Evolutionary conservation across 2,329 filamentous ascomycete species (phyloP).

Genomic region (Sphaerulina musiva): DNA sequence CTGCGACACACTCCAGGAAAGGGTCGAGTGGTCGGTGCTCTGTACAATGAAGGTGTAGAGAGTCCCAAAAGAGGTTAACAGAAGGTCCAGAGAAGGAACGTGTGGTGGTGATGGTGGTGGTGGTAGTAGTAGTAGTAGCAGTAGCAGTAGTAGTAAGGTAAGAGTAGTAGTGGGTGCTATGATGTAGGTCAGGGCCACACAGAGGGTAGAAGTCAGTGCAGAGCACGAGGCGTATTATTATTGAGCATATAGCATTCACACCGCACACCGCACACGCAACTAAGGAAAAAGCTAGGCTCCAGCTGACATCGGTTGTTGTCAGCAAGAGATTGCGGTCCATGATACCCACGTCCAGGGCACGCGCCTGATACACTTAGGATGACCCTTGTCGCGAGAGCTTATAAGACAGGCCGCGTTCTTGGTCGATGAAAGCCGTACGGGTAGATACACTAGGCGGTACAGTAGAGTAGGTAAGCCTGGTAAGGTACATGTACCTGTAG

Average conservation of each 20-base stretch:
- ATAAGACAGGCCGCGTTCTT: slow-evolving; percentile 19
- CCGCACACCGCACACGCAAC: background rate
- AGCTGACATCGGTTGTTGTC: slow-evolving; percentile 10
- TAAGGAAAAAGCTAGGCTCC: slow-evolving; percentile 15
- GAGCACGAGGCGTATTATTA: slow-evolving; percentile 4
- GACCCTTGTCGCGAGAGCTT: slow-evolving; percentile 16
- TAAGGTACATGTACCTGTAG: no score
- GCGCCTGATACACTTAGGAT: slow-evolving; percentile 19
- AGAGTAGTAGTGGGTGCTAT: slow-evolving; percentile 4
- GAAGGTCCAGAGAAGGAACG: slow-evolving; percentile 17
- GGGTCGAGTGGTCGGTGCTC: slow-evolving; percentile 4
- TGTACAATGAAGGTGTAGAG: slow-evolving; percentile 17
- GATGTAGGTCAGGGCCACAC: slow-evolving; percentile 18
- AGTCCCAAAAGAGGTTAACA: slow-evolving; percentile 11
- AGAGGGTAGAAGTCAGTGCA: slow-evolving; percentile 14
- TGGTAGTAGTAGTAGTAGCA: background rate
- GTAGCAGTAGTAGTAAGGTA: background rate
- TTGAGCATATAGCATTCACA: slow-evolving; percentile 19
- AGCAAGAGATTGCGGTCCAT: slow-evolving; percentile 23
- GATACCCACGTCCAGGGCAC: slow-evolving; percentile 20
- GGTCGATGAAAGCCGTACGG: slow-evolving; percentile 14
- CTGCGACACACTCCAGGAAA: background rate
- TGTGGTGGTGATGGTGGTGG: slow-evolving; percentile 1
- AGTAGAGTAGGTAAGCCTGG: no score
- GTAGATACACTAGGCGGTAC: background rate